A percentile compares a stretch with the other conserved stretches of the same genome.
Conservation (phyloP, 225 moss, liverwort and hornwort species). For the Physcomitrellopsis africana region DNA sequence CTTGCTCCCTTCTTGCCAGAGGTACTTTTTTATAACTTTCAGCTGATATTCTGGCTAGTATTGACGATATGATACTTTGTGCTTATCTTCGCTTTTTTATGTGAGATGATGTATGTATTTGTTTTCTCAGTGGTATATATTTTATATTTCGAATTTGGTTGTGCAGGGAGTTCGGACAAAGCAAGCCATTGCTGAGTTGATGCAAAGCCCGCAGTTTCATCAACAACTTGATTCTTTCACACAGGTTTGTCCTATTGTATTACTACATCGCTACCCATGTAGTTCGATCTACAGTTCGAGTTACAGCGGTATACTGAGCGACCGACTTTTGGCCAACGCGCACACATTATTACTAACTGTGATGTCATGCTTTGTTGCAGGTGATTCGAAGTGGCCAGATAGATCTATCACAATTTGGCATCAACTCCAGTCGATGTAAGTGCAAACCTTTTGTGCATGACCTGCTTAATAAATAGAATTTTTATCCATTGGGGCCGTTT, state of each 20-base stretch:
- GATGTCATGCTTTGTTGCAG: conserved; percentile 41
- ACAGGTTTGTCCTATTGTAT: conserved; percentile 48
- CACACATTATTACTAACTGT: conserved; percentile 7
- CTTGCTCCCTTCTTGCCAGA: conserved; percentile 88
- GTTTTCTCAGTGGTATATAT: conserved; percentile 6
- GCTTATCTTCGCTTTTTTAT: conserved; percentile 2
- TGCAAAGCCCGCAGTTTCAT: conserved; percentile 98
- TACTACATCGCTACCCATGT: neutral
- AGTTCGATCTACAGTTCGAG: neutral
- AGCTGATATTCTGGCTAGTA: neutral
- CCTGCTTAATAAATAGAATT: conserved; percentile 33
- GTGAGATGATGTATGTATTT: conserved; percentile 4
- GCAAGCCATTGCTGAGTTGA: conserved; percentile 89
- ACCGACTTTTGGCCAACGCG: neutral
- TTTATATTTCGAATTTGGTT: conserved; percentile 12
- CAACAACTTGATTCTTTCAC: conserved; percentile 90
- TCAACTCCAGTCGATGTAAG: conserved; percentile 68
- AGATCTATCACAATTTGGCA: conserved; percentile 90
- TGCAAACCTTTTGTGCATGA: conserved; percentile 24
- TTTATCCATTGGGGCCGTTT: neutral
- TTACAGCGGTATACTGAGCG: neutral
- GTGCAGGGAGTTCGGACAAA: conserved; percentile 82
- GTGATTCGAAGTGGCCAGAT: conserved; percentile 91
- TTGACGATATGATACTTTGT: conserved; percentile 2
- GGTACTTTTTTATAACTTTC: conserved; percentile 46